phyloP scores from a whole-genome alignment of 495 filamentous ascomycete genomes.

The Evansstolkia leycettana region DNA sequence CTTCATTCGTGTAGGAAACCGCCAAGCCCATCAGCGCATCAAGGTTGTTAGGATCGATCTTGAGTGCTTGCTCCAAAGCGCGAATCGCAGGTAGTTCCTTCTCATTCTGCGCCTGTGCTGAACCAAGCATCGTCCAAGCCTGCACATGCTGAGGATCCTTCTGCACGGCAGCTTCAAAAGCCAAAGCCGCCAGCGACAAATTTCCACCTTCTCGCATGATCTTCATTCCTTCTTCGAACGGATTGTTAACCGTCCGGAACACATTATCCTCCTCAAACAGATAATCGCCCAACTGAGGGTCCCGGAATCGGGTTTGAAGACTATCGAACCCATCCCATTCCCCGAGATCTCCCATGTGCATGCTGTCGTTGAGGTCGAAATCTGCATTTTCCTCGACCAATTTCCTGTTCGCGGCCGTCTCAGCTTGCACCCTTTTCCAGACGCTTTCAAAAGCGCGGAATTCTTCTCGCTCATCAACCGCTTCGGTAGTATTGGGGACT shows the following conservation, averaged over 20 bases:
- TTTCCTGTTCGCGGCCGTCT: slow-evolving; percentile 59
- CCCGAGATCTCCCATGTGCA: slow-evolving; percentile 55
- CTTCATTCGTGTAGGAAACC: slow-evolving; percentile 98
- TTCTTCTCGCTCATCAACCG: too few relatives aligned
- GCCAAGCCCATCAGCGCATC: slow-evolving; percentile 88
- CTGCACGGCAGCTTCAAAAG: slow-evolving; percentile 94
- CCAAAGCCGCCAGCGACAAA: slow-evolving; percentile 82
- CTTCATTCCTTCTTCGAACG: slow-evolving; percentile 80
- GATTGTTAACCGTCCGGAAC: slow-evolving; percentile 62
- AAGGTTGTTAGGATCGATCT: slow-evolving; percentile 74
- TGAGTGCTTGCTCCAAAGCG: slow-evolving; percentile 86
- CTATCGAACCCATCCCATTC: slow-evolving; percentile 63
- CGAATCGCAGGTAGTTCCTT: slow-evolving; percentile 97
- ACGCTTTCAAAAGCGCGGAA: slow-evolving; percentile 82
- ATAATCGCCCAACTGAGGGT: slow-evolving; percentile 76
- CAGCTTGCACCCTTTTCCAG: slow-evolving; percentile 78
- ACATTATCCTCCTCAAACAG: slow-evolving; percentile 90
- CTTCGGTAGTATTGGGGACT: slow-evolving; percentile 39
- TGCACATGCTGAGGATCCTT: slow-evolving; percentile 77
- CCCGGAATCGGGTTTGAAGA: slow-evolving; percentile 45
- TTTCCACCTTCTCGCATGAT: slow-evolving; percentile 90
- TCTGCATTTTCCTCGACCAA: slow-evolving; percentile 52
- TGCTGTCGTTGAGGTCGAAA: slow-evolving; percentile 37
- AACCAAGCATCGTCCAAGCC: slow-evolving; percentile 85
- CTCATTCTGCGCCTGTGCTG: slow-evolving; percentile 93